phyloP scores from a whole-genome alignment of 306 rosid genomes.

The Cyamopsis tetragonoloba region DNA sequence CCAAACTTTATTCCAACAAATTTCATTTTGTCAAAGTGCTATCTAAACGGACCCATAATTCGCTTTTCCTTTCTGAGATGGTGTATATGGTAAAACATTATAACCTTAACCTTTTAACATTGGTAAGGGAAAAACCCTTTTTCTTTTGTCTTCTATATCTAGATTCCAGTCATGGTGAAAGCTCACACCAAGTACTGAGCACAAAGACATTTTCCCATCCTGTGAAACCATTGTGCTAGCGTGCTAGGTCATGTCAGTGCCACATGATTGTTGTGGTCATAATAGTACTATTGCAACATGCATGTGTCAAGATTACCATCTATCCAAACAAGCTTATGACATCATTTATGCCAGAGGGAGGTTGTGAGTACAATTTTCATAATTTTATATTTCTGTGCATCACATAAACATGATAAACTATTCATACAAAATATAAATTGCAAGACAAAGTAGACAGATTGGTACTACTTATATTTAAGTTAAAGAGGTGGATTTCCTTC shows the following conservation, averaged over 20 bases:
- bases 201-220: constrained; percentile 25
- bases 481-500: not conserved
- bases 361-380: not conserved
- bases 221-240: constrained; percentile 35
- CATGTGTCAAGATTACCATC: constrained; percentile 2
- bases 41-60: too few relatives aligned
- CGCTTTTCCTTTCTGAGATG: too few relatives aligned
- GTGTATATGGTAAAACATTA: too few relatives aligned
- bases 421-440: not conserved
- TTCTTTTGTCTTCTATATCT: constrained; percentile 17
- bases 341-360: not conserved
- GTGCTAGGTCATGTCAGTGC: constrained; percentile 31
- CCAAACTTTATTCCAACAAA: too few relatives aligned
- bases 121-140: not conserved
- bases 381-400: not conserved
- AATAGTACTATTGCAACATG: constrained; percentile 13
- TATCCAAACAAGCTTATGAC: not conserved
- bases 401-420: not conserved
- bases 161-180: constrained; percentile 29
- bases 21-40: too few relatives aligned
- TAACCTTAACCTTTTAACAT: too few relatives aligned
- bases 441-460: not conserved
- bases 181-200: constrained; percentile 26
- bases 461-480: not conserved
- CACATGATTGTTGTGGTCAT: constrained; percentile 22